These are phyloP conservation scores for Saksenaea vasiformis DNA, from an alignment of 371 early-diverging fungal species.

Conservation along the genomic window DNA sequence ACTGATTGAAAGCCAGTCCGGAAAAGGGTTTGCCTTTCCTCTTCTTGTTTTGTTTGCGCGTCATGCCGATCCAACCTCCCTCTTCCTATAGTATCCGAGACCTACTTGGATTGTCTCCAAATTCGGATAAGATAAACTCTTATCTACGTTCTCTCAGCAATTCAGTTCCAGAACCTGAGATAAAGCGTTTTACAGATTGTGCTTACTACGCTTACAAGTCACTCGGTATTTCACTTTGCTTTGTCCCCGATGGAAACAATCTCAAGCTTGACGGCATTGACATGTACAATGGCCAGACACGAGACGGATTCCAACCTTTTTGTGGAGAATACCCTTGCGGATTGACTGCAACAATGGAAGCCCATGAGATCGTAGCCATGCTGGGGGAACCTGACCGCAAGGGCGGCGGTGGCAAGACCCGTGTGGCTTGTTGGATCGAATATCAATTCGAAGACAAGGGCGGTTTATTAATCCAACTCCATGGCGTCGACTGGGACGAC, in stretches of 20 bases:
- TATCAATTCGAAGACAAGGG: constrained; percentile 36
- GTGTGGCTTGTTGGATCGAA: constrained; percentile 53
- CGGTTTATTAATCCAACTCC: constrained; percentile 42
- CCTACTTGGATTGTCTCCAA: background rate
- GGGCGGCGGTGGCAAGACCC: constrained; percentile 47
- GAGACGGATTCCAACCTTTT: constrained; percentile 40
- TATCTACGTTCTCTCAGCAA: background rate
- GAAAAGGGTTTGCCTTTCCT: background rate
- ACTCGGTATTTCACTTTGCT: constrained; percentile 46
- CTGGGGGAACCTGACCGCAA: constrained; percentile 53
- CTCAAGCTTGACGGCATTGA: constrained; percentile 39
- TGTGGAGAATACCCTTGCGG: constrained; percentile 24
- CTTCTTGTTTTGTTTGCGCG: background rate
- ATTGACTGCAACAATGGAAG: constrained; percentile 28
- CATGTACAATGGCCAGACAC: constrained; percentile 44
- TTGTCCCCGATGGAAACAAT: constrained; percentile 11
- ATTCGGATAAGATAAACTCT: background rate
- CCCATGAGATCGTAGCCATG: constrained; percentile 43
- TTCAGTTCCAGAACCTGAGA: background rate
- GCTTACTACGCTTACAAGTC: constrained; percentile 42
- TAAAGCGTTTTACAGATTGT: constrained; percentile 30
- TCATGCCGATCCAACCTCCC: background rate
- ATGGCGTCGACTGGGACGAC: constrained; percentile 56
- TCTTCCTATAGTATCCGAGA: background rate
- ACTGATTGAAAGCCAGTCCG: no score